Evolutionary conservation across 805 yeast species (phyloP), one percentile per base, ranked within the genome.

Genomic region (Teunomyces tritomae): DNA sequence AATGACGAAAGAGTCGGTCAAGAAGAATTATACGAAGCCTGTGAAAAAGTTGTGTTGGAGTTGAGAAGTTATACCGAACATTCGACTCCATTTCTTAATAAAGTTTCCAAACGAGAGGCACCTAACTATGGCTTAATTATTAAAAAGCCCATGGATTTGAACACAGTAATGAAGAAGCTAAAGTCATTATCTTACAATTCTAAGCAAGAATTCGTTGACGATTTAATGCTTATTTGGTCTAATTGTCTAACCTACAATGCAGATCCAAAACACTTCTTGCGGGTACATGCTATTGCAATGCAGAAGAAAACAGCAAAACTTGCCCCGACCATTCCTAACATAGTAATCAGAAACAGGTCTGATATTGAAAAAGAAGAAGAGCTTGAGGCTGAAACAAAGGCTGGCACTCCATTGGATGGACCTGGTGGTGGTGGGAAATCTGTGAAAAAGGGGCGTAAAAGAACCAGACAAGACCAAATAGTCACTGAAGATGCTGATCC

Each of bases 31-130:
- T 94, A 94, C 61, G 99, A 95, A 57, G 96, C 97, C 0, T 92
- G 97, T 59, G 99, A 94, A 58, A 91, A 90, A 60, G 99, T 94
- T 1, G 91, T 92, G 0, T 71, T 84, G 53, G 98, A 94, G 58
- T 71, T 94, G 28, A 78, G 99, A 60, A 88, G 92, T 5, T 89
- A 86, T 56, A 92, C 99, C 0, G 97, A 94, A 60, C 98, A 94
- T 67, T 90, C 97, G 0, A 90, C 97, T 1, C 96, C 98, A 0
- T 94, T 94, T 61, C 74, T 94, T 55, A 94, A 91, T 68, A 88
- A 89, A 61, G 99, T 94, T n/a, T 89, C 94, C 49, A 94, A 94
- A 63, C 78, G 99, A 47, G 99, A 94, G 59, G 99, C 99, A 0
- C 99, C 99, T 6, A 94, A 94, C 62, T 94, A 94, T 67, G 89